Evolutionary conservation across 768 basidiomycete species (phyloP), one percentile per base, ranked within the genome.

Genomic region (Lentinula raphanica): DNA sequence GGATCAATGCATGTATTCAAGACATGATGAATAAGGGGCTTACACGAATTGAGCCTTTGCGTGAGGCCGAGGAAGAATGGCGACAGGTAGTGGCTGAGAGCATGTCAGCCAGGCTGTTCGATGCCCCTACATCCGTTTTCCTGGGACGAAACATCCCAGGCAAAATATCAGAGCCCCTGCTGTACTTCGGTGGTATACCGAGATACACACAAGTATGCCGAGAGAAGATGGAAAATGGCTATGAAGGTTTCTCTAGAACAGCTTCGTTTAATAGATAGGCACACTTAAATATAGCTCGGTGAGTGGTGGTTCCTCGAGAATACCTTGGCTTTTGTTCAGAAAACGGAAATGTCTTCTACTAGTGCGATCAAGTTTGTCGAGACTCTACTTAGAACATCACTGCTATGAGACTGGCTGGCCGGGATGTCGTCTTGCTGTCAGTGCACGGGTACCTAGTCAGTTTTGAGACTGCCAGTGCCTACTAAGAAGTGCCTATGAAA

Each of bases 21-120:
- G 9, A 38, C 39, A 36, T 38, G 46, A 27, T 49, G 15, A 23
- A 49, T 57, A 49, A 56, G 9, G 23, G 35, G 3, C 27, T 56
- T 17, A 56, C 56, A 35, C 45, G 29, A 1, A 56, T 56, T 48
- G 56, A 56, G 35, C 7, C 56, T 28, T 9, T 36, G 17, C 27
- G 8, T 13, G 56, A 56, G 8, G 56, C 56, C n/a, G 44, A 56
- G 23, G 32, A 45, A 56, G 28, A 46, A 19, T 48, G 56, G 56
- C 29, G 23, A 7, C 28, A 48, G 21, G n/a, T 19, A 31, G 44
- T 56, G 19, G 5, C n/a, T 15, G 45, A 57, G 25, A 49, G 46
- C 46, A 28, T 57, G 40, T 35, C 29, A 38, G 5, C 17, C 36
- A n/a, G 46, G 1, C 32, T 49, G 27, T 36, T 46, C 11, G 44